Conservation (phyloP, 2,329 filamentous ascomycete species). For the Trichoderma hamatum region DNA sequence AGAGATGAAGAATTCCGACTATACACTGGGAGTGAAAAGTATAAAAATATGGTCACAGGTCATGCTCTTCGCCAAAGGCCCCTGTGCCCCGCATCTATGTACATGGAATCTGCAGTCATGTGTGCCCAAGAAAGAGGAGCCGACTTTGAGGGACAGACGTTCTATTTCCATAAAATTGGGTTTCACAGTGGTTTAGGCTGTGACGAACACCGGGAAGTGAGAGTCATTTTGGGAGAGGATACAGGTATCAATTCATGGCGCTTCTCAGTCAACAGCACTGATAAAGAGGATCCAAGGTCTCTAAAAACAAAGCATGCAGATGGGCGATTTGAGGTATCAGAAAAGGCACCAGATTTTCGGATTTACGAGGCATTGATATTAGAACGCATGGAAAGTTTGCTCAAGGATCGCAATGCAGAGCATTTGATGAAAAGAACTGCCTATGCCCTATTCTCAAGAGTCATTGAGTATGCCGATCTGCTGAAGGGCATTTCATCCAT, state of each 20-base stretch:
- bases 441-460: conserved; percentile 30
- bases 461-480: conserved; percentile 30
- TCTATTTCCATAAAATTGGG: conserved; percentile 28
- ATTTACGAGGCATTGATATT: not conserved
- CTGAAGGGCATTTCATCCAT: conserved; percentile 30
- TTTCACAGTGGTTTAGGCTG: conserved; percentile 27
- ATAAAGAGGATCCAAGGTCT: not conserved
- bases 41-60: conserved; percentile 14
- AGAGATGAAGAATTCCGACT: not conserved
- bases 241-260: not conserved
- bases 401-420: conserved; percentile 26
- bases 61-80: conserved; percentile 30
- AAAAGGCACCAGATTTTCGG: not conserved
- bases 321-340: not conserved
- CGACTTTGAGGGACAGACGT: conserved; percentile 19
- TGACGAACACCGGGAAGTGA: conserved; percentile 20
- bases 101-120: conserved; percentile 32
- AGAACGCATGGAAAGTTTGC: not conserved
- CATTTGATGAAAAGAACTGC: conserved; percentile 27
- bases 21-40: not conserved
- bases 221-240: not conserved
- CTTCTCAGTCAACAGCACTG: not conserved
- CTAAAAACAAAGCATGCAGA: not conserved
- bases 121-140: conserved; percentile 26
- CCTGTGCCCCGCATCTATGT: conserved; percentile 33